Conservation (phyloP, 495 filamentous ascomycete genomes). For the Bacidia gigantensis region DNA sequence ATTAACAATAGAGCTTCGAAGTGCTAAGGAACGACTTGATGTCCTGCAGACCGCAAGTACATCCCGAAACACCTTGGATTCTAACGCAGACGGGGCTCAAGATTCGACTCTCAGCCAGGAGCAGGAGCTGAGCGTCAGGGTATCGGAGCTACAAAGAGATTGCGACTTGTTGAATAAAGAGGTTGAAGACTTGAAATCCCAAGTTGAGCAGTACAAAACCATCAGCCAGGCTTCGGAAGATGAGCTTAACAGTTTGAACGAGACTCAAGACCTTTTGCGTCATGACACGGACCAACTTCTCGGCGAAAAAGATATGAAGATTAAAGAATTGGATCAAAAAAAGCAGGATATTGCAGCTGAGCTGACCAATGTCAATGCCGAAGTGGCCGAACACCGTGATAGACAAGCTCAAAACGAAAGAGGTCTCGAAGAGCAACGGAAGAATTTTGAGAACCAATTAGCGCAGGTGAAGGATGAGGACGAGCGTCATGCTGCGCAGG, state of each 20-base stretch:
- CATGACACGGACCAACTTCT: slow-evolving; percentile 66
- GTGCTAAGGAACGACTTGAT: slow-evolving; percentile 71
- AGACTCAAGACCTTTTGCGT: slow-evolving; percentile 71
- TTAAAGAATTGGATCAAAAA: slow-evolving; percentile 66
- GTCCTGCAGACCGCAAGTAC: slow-evolving; percentile 63
- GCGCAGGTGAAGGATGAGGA: slow-evolving; percentile 73
- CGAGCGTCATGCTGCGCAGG: slow-evolving; percentile 59
- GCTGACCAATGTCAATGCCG: slow-evolving; percentile 61
- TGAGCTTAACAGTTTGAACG: slow-evolving; percentile 62
- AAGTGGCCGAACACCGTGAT: slow-evolving; percentile 63
- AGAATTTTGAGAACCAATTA: slow-evolving; percentile 57
- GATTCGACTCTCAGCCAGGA: slow-evolving; percentile 52
- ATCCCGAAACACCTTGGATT: slow-evolving; percentile 32
- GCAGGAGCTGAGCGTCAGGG: slow-evolving; percentile 69
- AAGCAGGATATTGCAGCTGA: slow-evolving; percentile 71
- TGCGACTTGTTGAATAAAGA: slow-evolving; percentile 63
- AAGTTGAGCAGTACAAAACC: slow-evolving; percentile 77
- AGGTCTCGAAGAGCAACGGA: slow-evolving; percentile 66
- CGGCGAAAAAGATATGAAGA: slow-evolving; percentile 57
- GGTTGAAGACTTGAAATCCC: slow-evolving; percentile 60
- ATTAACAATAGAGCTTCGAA: slow-evolving; percentile 70
- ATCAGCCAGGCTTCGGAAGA: slow-evolving; percentile 85
- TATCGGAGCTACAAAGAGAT: slow-evolving; percentile 69
- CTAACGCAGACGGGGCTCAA: slow-evolving; percentile 29
- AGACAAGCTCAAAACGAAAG: slow-evolving; percentile 61